Base-by-base conservation (phyloP, 2,329 filamentous ascomycete species). In the Claviceps monticola region DNA sequence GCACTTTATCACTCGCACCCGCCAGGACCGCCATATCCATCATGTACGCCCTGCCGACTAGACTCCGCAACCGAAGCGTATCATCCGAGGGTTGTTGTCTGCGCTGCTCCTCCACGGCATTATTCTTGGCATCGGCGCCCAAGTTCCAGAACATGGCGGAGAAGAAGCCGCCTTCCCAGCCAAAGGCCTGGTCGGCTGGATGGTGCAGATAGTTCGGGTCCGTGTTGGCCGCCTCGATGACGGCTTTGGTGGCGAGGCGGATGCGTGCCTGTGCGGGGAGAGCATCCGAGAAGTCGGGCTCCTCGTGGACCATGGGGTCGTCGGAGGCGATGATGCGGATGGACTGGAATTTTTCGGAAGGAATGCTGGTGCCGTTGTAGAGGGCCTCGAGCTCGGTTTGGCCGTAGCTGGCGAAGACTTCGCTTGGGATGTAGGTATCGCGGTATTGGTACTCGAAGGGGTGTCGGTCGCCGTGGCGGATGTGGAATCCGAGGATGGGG, bases 101-200 rank as follows among this genome's bases (percentile, higher is more conserved):
- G 57, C 56, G 44, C 57, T 54, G 56, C 8, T 60, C 54, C 48
- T 61, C 60, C 36, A 52, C 66, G 14, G 64, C 68, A 49, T 68
- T 69, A 53, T 68, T 68, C 56, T 62, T 66, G 66, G 71, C 60
- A 65, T 72, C 52, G 56, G 66, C 46, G 4, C 86, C 88, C 1
- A 94, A 72, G 49, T 82, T 84, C 80, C 85, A 90, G 67, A 94
- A 94, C 68, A 93, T 83, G 59, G 80, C 78, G 14, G 78, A 76
- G 67, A 85, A 94, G 71, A 94, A 95, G 1, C 88, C 88, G 17
- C 88, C 88, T 64, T 94, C 88, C 88, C 88, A 94, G 34, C 88
- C 88, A 42, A 87, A 82, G 1, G 82, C 78, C 62, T 89, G 83
- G 54, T 89, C 86, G 38, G 86, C 75, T 63, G 86, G 87, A 58